Conservation (phyloP, 208 protist species). For the Wallacemonas collosoma region DNA sequence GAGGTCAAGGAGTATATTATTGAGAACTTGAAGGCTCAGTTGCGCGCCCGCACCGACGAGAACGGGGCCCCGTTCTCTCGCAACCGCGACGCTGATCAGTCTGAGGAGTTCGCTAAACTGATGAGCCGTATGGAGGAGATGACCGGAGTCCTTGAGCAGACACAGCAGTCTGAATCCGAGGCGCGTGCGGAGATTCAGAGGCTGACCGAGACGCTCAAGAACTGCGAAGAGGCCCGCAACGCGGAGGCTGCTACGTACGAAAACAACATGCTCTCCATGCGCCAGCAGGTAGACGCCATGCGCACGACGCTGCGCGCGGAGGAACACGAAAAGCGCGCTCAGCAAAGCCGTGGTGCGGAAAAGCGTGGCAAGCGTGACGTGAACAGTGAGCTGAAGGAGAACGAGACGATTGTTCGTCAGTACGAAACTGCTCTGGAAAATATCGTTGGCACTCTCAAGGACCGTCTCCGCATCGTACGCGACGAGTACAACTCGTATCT, state of each 20-base stretch:
- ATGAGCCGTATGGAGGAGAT: slow-evolving; percentile 85
- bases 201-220: slow-evolving; percentile 60
- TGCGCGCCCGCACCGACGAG: slow-evolving; percentile 51
- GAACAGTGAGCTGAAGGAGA: slow-evolving; percentile 48
- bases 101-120: slow-evolving; percentile 63
- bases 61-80: slow-evolving; percentile 34
- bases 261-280: slow-evolving; percentile 62
- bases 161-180: slow-evolving; percentile 73
- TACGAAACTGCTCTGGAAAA: slow-evolving; percentile 78
- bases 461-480: slow-evolving; percentile 55
- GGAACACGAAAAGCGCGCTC: slow-evolving; percentile 58
- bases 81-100: slow-evolving; percentile 43
- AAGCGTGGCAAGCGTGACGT: slow-evolving; percentile 24
- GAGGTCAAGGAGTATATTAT: slow-evolving; percentile 82
- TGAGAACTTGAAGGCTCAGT: slow-evolving; percentile 69
- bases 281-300: slow-evolving; percentile 63
- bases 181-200: slow-evolving; percentile 57
- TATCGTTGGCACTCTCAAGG: slow-evolving; percentile 60
- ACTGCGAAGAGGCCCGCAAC: slow-evolving; percentile 66
- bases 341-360: slow-evolving; percentile 29
- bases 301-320: slow-evolving; percentile 67
- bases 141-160: slow-evolving; percentile 62
- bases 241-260: slow-evolving; percentile 72
- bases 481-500: slow-evolving; percentile 69
- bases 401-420: slow-evolving; percentile 74